phyloP scores from a whole-genome alignment of 768 basidiomycete species.

The Pholiota molesta region DNA sequence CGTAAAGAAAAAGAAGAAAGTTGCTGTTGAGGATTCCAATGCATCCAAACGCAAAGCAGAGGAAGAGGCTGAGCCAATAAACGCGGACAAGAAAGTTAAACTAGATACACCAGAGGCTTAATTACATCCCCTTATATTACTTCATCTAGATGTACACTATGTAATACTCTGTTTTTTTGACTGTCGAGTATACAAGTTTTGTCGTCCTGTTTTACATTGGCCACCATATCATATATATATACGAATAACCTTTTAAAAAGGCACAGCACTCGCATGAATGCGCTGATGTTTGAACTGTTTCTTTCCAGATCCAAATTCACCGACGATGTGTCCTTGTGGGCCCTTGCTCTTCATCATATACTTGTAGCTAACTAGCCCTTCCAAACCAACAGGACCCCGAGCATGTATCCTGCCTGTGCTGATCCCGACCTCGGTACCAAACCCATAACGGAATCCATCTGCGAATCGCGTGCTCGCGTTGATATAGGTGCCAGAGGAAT shows the following conservation, averaged over 20 bases:
- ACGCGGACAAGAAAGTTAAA: constrained; percentile 67
- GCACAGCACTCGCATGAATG: constrained; percentile 47
- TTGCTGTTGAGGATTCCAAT: constrained; percentile 32
- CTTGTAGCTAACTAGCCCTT: constrained; percentile 95
- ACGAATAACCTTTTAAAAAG: constrained; percentile 35
- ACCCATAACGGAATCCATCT: constrained; percentile 95
- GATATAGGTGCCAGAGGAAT: constrained; percentile 90
- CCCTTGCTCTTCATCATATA: constrained; percentile 85
- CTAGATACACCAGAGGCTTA: constrained; percentile 43
- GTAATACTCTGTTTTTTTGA: not conserved
- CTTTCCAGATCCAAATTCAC: constrained; percentile 82
- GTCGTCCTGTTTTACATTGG: not conserved
- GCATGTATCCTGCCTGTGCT: constrained; percentile 97
- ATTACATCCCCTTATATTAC: constrained; percentile 16
- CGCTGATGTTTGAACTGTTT: constrained; percentile 71
- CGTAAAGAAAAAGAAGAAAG: constrained; percentile 87
- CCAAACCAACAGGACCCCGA: constrained; percentile 92
- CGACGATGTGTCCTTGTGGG: constrained; percentile 78
- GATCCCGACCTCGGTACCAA: constrained; percentile 98
- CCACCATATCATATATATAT: not conserved
- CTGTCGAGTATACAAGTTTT: not conserved
- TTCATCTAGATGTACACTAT: constrained; percentile 17
- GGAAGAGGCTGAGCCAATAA: constrained; percentile 47
- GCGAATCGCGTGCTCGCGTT: constrained; percentile 97
- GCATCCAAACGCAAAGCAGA: constrained; percentile 74